A percentile compares a stretch with the other conserved stretches of the same genome.
These are phyloP conservation scores for Globisporangium yorkense DNA, from an alignment of 352 stramenopile genomes.

Conservation along the genomic window DNA sequence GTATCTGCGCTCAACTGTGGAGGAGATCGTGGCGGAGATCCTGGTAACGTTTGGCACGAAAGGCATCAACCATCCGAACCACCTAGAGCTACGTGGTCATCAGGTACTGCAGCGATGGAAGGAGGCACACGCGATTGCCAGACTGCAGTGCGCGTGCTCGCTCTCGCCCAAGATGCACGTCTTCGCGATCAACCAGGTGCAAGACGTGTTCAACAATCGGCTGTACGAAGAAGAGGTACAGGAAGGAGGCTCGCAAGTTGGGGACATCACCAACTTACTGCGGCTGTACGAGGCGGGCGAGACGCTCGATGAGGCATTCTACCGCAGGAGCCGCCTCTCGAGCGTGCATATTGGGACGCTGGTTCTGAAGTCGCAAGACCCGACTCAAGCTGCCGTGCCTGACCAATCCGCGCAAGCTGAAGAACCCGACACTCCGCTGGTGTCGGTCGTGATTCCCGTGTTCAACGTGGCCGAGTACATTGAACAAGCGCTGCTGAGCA, in stretches of 20 bases:
- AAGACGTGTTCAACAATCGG: constrained; percentile 69
- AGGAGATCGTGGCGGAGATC: constrained; percentile 26
- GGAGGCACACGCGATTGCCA: constrained; percentile 4
- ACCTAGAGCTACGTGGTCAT: constrained; percentile 54
- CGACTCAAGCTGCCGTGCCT: not conserved
- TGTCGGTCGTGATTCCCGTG: constrained; percentile 77
- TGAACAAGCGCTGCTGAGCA: constrained; percentile 37
- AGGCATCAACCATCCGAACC: constrained; percentile 54
- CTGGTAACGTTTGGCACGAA: constrained; percentile 18
- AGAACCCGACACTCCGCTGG: constrained; percentile 3
- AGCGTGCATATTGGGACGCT: constrained; percentile 81
- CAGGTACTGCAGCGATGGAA: constrained; percentile 29
- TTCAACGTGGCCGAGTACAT: constrained; percentile 43
- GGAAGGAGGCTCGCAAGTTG: constrained; percentile 15
- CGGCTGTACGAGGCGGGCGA: constrained; percentile 24
- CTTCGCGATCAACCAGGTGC: constrained; percentile 84
- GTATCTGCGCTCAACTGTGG: constrained; percentile 38
- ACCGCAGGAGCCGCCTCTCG: constrained; percentile 45
- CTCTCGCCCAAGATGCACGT: constrained; percentile 60
- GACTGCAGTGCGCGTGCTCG: constrained; percentile 37
- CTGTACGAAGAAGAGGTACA: constrained; percentile 30
- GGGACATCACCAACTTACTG: constrained; percentile 25
- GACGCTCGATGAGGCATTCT: constrained; percentile 49
- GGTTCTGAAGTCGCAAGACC: constrained; percentile 18
- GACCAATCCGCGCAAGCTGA: not conserved